Evolutionary conservation across 352 stramenopile genomes (phyloP), one percentile per base, ranked within the genome.

Genomic region (Phytophthora quininea): DNA sequence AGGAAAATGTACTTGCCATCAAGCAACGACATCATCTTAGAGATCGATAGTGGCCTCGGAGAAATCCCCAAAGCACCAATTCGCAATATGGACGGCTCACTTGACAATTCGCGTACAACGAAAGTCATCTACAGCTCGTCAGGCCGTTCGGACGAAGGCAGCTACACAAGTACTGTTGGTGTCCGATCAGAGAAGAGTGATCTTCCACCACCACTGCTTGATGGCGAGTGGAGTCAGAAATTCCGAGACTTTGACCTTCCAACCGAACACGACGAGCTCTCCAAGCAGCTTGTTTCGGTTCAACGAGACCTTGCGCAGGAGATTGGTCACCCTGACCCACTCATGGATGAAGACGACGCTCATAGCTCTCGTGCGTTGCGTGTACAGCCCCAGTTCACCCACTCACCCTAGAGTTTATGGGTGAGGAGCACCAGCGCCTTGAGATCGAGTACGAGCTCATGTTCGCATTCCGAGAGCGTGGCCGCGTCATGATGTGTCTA

Each of bases 1-100:
- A 84, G 81, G 53, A 82, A 91, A 58, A 96, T 94, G 86, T 94
- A 95, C 32, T 62, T 96, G 48, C 86, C 88, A 3, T 89, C 86
- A 1, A 92, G 87, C 56, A 87, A 88, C 57, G 85, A 92, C 32
- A 96, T 96, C 42, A 94, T 96, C 33, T 69, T 89, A 33, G 88
- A 96, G 40, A 96, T 96, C 54, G 88, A 96, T 43, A 90, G 79
- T 15, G 82, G 86, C 0, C 40, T 96, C 0, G 80, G 79, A 0
- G 77, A 90, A 31, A 31, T 73, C 14, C 66, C 66, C 9, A 32
- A 42, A 2, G 19, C 55, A 53, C 61, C 61, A 9, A 49, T 69
- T 48, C 61, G 57, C 15, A 69, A 72, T 43, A 43, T 15, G 1
- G 58, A 69, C 19, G 48, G 56, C 1, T 72, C 61, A 4, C 49